A percentile compares a stretch with the other conserved stretches of the same genome.
phyloP scores from a whole-genome alignment of 148 eudicot genomes.

The Linanthus parryae region DNA sequence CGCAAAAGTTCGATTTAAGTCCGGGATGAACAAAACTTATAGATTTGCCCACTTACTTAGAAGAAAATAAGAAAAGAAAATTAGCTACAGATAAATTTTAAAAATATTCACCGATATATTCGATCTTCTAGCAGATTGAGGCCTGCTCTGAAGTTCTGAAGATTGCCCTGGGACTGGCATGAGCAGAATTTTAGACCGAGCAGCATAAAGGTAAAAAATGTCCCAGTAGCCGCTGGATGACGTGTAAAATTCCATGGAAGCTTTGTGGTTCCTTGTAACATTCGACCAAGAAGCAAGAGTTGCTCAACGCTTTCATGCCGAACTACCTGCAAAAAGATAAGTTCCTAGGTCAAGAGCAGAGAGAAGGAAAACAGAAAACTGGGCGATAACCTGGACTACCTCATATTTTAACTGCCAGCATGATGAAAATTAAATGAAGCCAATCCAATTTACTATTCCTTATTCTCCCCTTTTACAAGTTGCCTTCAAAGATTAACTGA shows the following conservation, averaged over 20 bases:
- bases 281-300: conserved; percentile 87
- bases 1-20: too few species aligned
- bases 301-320: conserved; percentile 84
- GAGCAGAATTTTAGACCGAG: conserved; percentile 88
- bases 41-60: too few species aligned
- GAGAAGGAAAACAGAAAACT: too few species aligned
- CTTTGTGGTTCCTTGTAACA: conserved; percentile 93
- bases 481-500: too few species aligned
- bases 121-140: conserved; percentile 96
- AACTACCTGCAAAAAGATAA: conserved; percentile 45
- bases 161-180: conserved; percentile 79
- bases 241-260: conserved; percentile 74
- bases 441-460: too few species aligned
- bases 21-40: too few species aligned
- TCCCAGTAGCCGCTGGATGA: conserved; percentile 94
- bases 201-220: conserved; percentile 93
- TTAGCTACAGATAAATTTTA: conserved; percentile 4
- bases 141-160: conserved; percentile 73
- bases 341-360: too few species aligned
- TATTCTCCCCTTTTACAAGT: too few species aligned
- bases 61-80: too few species aligned
- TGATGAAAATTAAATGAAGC: too few species aligned
- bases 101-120: conserved; percentile 54
- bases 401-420: too few species aligned
- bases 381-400: too few species aligned